Base-by-base conservation (phyloP, 1,284 basidiomycete species). In the Fomitiporia mediterranea region DNA sequence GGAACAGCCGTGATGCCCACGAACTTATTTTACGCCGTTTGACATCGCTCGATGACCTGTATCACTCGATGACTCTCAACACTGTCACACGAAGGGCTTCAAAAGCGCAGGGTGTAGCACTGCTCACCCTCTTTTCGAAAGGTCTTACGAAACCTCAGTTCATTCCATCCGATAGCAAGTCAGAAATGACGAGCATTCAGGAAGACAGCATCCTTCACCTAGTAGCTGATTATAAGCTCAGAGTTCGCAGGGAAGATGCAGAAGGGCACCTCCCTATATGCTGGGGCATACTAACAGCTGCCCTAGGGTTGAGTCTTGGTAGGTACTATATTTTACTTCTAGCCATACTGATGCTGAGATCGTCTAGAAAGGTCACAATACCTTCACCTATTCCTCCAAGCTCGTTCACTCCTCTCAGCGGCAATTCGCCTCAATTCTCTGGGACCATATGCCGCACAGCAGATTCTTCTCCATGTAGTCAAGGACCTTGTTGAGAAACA, bases 381-480 rank as follows among this genome's bases (percentile, higher is more conserved):
- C 65, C 82, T 99, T 9, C 89, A 96, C 64, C 81, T 98, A 37
- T 99, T 98, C 73, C 80, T 99, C 2, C 94, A 98, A 63, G 90
- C 91, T 1, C 82, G 97, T 3, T 83, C 91, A 35, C 74, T 98
- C 47, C 79, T 99, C 25, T 97, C 94, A 2, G 91, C 94, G 1
- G 88, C 91, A 0, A 90, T 99, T 9, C 82, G 97, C 4, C 76
- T 99, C 62, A 99, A 98, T 69, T 80, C 83, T 19, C 78, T 98
- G 55, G 96, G 97, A 0, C 97, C 97, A 0, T 99, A 99, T 69
- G 82, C 84, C 32, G 84, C 96, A 0, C 95, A 98, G 62, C 91
- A 94, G 62, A 71, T 97, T 4, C 77, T 99, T 6, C 72, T 94
- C 19, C 87, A 91, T 63, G 76, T 83, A 19, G 76, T 93, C 11